Evolutionary conservation across 1,139 yeast species (phyloP).

Genomic region (Petasospora fabianii): DNA sequence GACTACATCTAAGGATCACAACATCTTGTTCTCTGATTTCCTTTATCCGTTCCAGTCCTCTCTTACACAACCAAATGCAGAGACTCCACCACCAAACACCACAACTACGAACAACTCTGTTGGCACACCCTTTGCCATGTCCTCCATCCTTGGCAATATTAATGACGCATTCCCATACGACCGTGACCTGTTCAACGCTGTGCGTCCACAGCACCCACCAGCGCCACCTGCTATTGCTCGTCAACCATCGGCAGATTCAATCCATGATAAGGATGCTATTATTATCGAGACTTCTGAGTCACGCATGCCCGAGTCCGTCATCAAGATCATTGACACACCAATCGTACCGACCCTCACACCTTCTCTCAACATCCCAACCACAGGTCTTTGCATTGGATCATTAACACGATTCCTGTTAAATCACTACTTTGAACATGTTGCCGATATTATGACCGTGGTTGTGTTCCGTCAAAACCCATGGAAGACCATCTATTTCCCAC

Average conservation of each 20-base stretch:
- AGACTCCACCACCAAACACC: neutral
- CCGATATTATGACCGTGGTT: slow-evolving; percentile 85
- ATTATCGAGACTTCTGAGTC: slow-evolving; percentile 20
- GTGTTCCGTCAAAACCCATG: slow-evolving; percentile 82
- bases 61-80: neutral
- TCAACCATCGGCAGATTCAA: neutral
- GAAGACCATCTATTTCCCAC: slow-evolving; percentile 79
- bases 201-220: slow-evolving; percentile 21
- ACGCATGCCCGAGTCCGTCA: slow-evolving; percentile 24
- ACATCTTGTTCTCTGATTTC: slow-evolving; percentile 47
- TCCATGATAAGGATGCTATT: slow-evolving; percentile 5
- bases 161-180: slow-evolving; percentile 19
- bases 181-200: slow-evolving; percentile 25
- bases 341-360: slow-evolving; percentile 28
- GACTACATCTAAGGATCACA: slow-evolving; percentile 51
- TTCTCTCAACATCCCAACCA: slow-evolving; percentile 52
- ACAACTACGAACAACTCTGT: neutral
- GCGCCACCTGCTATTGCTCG: too few relatives aligned
- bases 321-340: slow-evolving; percentile 27
- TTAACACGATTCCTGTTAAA: slow-evolving; percentile 65
- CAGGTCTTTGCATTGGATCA: slow-evolving; percentile 63
- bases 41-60: slow-evolving; percentile 34
- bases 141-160: slow-evolving; percentile 1
- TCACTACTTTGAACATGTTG: slow-evolving; percentile 75
- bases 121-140: slow-evolving; percentile 1